Conservation (phyloP, 352 stramenopile species). For the Phytophthora constricta region DNA sequence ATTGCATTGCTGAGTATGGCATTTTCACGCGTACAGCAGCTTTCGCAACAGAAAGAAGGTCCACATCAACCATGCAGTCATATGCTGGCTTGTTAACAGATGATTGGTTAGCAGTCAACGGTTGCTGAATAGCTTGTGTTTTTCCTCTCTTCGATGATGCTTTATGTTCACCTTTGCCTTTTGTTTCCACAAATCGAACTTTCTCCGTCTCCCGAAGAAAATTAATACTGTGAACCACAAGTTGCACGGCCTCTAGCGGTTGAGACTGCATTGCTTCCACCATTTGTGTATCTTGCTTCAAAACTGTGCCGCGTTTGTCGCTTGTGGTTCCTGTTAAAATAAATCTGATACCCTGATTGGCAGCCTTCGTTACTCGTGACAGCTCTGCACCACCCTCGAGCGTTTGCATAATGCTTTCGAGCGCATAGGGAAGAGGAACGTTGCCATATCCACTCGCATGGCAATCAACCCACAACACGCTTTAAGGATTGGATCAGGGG, state of each 20-base stretch:
- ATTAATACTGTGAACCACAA: slow-evolving; percentile 81
- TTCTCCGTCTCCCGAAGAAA: slow-evolving; percentile 86
- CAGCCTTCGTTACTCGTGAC: slow-evolving; percentile 27
- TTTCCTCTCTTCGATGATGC: slow-evolving; percentile 16
- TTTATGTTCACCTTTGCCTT: slow-evolving; percentile 44
- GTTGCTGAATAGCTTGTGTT: background rate
- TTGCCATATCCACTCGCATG: slow-evolving; percentile 60
- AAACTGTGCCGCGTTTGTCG: background rate
- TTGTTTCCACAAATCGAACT: slow-evolving; percentile 69
- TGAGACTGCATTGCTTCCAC: slow-evolving; percentile 17
- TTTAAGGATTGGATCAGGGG: slow-evolving; percentile 56
- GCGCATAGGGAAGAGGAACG: slow-evolving; percentile 78
- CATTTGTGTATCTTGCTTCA: background rate
- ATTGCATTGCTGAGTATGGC: slow-evolving; percentile 90
- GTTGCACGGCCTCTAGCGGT: slow-evolving; percentile 58
- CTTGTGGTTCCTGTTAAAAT: slow-evolving; percentile 37
- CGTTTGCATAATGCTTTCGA: slow-evolving; percentile 49
- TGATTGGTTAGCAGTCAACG: background rate
- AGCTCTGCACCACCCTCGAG: slow-evolving; percentile 3
- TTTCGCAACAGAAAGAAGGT: slow-evolving; percentile 69
- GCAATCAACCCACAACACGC: slow-evolving; percentile 49
- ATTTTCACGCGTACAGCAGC: slow-evolving; percentile 80
- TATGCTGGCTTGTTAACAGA: slow-evolving; percentile 50
- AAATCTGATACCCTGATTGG: slow-evolving; percentile 50
- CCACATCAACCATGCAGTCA: slow-evolving; percentile 62